phyloP scores from a whole-genome alignment of 108 stramenopile species.

The Skeletonema menzelii region DNA sequence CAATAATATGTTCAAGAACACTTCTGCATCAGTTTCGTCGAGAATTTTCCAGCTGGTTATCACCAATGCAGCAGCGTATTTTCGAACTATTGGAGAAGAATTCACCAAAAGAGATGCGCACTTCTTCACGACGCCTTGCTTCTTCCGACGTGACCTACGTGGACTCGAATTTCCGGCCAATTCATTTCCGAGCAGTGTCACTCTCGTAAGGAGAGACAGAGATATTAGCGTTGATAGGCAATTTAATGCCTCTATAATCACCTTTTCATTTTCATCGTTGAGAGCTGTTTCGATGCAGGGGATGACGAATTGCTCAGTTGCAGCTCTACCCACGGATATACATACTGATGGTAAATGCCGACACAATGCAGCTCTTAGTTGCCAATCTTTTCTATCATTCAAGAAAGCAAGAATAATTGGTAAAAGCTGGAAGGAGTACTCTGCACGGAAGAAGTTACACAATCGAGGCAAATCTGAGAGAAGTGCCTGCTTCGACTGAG shows the following conservation, averaged over 20 bases:
- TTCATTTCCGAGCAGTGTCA: conserved; percentile 54
- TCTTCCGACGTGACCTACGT: conserved; percentile 24
- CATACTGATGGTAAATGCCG: conserved; percentile 87
- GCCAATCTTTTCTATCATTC: conserved; percentile 94
- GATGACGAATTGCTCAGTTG: conserved; percentile 93
- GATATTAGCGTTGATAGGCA: conserved; percentile 68
- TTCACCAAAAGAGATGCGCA: conserved; percentile 78
- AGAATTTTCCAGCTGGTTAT: conserved; percentile 51
- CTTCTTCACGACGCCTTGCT: conserved; percentile 62
- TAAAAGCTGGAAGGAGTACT: conserved; percentile 85
- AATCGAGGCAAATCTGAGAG: conserved; percentile 79
- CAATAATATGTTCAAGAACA: conserved; percentile 64
- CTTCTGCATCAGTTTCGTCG: conserved; percentile 68
- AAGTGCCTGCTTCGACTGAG: conserved; percentile 83
- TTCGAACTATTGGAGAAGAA: conserved; percentile 61
- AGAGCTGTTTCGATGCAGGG: conserved; percentile 95
- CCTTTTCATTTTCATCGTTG: conserved; percentile 86
- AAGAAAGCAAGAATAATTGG: conserved; percentile 93
- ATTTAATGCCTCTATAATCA: conserved; percentile 71
- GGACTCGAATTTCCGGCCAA: conserved; percentile 8
- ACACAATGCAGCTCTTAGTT: conserved; percentile 90
- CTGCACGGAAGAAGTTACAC: conserved; percentile 93
- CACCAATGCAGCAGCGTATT: conserved; percentile 47
- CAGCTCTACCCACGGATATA: conserved; percentile 85
- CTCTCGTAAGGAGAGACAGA: conserved; percentile 62